These are phyloP conservation scores for Apiotrichum veenhuisii DNA, from an alignment of 1,284 basidiomycete genomes.

Conservation along the genomic window DNA sequence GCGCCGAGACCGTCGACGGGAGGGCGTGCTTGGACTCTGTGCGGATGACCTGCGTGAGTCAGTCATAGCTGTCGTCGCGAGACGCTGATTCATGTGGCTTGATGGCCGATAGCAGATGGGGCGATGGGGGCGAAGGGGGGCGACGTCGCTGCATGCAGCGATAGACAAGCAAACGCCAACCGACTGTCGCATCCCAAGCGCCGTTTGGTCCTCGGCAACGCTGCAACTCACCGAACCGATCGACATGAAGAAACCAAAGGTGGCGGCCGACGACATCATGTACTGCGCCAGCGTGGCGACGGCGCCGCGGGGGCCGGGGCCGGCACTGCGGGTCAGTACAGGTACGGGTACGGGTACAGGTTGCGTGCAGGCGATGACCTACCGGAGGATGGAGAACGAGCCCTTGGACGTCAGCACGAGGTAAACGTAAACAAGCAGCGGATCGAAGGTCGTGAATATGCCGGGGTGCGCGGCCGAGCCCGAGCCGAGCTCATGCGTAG, in stretches of 20 bases:
- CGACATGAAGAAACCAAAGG: constrained; percentile 51
- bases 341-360: background rate
- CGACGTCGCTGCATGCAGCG: too few relatives aligned
- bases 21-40: constrained; percentile 41
- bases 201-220: too few relatives aligned
- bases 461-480: too few relatives aligned
- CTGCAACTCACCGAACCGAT: constrained; percentile 50
- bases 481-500: background rate
- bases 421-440: too few relatives aligned
- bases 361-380: background rate
- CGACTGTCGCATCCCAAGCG: too few relatives aligned
- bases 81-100: background rate
- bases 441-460: too few relatives aligned
- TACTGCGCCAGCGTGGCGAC: constrained; percentile 87
- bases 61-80: too few relatives aligned
- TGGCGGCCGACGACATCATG: constrained; percentile 64
- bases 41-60: constrained; percentile 44
- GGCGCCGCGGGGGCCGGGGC: constrained; percentile 78
- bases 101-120: background rate
- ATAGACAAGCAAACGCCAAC: too few relatives aligned
- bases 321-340: constrained; percentile 57
- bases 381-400: constrained; percentile 77
- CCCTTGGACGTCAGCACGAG: constrained; percentile 13
- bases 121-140: too few relatives aligned
- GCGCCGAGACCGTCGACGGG: constrained; percentile 8